Evolutionary conservation across 169 alveolate species (phyloP).

Genomic region (Eimeria praecox): DNA sequence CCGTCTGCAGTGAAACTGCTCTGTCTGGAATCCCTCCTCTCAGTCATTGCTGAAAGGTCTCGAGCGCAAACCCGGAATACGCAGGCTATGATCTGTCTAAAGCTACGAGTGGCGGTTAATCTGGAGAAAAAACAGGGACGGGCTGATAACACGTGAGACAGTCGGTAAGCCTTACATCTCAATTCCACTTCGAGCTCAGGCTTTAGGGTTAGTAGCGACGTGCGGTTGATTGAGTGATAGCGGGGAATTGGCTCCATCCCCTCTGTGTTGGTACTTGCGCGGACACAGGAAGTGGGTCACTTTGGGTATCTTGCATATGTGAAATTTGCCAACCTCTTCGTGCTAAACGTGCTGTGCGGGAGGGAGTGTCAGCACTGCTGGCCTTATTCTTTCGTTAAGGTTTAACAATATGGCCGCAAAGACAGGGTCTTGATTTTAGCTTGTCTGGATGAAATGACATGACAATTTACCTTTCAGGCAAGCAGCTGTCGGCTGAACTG

Average conservation of each 20-base stretch:
- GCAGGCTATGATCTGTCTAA: not conserved
- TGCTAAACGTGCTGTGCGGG: not conserved
- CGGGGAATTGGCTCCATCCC: not conserved
- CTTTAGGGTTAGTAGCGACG: not conserved
- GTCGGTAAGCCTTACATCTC: not conserved
- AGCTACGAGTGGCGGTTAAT: not conserved
- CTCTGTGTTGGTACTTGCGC: not conserved
- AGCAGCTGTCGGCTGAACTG: not conserved
- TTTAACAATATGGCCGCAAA: not conserved
- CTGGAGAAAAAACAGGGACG: not conserved
- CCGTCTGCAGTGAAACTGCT: not conserved
- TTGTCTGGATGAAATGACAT: not conserved
- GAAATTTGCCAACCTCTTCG: not conserved
- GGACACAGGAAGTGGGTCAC: constrained; percentile 1
- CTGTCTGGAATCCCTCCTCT: not conserved
- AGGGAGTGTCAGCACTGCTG: not conserved
- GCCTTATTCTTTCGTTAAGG: not conserved
- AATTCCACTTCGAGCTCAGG: not conserved
- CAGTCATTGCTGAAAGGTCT: not conserved
- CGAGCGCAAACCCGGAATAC: not conserved
- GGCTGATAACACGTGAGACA: not conserved
- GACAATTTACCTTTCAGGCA: not conserved
- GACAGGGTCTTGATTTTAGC: not conserved
- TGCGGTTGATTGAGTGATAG: not conserved
- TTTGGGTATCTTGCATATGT: not conserved